Conservation (phyloP, 2,329 filamentous ascomycete genomes). For the Beauveria rudraprayagi region DNA sequence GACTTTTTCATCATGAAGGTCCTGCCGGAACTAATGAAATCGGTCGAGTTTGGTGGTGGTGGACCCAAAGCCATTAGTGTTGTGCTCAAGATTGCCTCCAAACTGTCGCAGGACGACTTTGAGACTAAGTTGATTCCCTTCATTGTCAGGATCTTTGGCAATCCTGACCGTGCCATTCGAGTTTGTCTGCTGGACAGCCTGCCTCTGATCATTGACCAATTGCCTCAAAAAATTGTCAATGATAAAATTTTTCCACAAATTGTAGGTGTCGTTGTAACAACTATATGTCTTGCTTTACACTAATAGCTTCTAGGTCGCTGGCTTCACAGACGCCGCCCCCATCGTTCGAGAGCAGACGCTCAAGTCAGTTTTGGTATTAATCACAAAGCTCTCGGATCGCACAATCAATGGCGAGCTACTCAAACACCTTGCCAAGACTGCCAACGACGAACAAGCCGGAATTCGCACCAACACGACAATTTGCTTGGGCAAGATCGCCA, state of each 20-base stretch:
- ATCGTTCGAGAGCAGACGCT: slow-evolving; percentile 92
- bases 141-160: slow-evolving; percentile 77
- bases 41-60: slow-evolving; percentile 95
- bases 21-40: slow-evolving; percentile 90
- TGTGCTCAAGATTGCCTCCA: slow-evolving; percentile 84
- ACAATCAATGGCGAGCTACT: slow-evolving; percentile 90
- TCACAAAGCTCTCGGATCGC: slow-evolving; percentile 83
- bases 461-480: slow-evolving; percentile 98
- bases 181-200: slow-evolving; percentile 87
- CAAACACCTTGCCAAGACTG: slow-evolving; percentile 85
- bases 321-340: slow-evolving; percentile 86
- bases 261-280: slow-evolving; percentile 37
- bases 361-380: slow-evolving; percentile 82
- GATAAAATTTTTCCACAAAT: slow-evolving; percentile 96
- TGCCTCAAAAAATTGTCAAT: slow-evolving; percentile 82
- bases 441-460: slow-evolving; percentile 94
- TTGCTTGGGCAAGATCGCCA: slow-evolving; percentile 91
- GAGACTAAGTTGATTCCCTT: slow-evolving; percentile 77
- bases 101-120: slow-evolving; percentile 85
- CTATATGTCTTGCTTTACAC: slow-evolving; percentile 1
- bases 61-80: slow-evolving; percentile 84
- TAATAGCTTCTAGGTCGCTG: slow-evolving; percentile 58
- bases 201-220: slow-evolving; percentile 80
- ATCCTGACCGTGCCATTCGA: slow-evolving; percentile 83
- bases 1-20: slow-evolving; percentile 98